Base-by-base conservation (phyloP, 78 protist species). In the Dictyostelium purpureum region DNA sequence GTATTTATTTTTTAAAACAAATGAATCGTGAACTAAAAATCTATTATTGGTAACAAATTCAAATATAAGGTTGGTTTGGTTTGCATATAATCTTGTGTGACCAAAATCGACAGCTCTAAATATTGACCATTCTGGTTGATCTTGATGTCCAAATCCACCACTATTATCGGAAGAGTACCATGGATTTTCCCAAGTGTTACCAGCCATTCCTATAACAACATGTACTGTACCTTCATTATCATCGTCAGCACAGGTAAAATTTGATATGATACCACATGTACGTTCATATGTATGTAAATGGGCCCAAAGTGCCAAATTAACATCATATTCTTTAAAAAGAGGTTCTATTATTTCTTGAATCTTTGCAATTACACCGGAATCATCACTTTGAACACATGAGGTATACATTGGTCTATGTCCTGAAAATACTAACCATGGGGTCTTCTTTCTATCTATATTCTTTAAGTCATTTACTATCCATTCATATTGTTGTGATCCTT, bases 201-300 rank as follows among this genome's bases (percentile, higher is more conserved):
- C 94, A n/a, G 87, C 76, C 74, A 63, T 88, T 28, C 94, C 94
- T 49, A 88, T 57, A 11, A 88, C 35, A 21, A 90, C 89, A n/a
- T 90, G 87, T 12, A 90, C 95, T 12, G 95, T 79, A 21, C 85
- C 95, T 45, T 77, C 88, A 37, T 74, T 81, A 45, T 77, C 95
- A 21, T 42, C 24, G 9, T 63, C n/a, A 2, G 81, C 90, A 52
- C 83, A 74, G 5, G 66, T 67, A 5, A n/a, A 57, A 26, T 81
- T 90, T 33, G 16, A 6, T 7, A 79, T 26, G 21, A 88, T 42
- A 49, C 82, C 92, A 43, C 82, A 70, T 26, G 51, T 70, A 28
- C 92, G n/a, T 57, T 73, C 92, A n/a, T 85, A 85, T 9, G 59
- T 70, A 28, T 85, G 92, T 31, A 85, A 81, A 35, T 85, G 96